Evolutionary conservation across 352 stramenopile genomes (phyloP), one percentile per base, ranked within the genome.

Genomic region (Globisporangium carolinianum): DNA sequence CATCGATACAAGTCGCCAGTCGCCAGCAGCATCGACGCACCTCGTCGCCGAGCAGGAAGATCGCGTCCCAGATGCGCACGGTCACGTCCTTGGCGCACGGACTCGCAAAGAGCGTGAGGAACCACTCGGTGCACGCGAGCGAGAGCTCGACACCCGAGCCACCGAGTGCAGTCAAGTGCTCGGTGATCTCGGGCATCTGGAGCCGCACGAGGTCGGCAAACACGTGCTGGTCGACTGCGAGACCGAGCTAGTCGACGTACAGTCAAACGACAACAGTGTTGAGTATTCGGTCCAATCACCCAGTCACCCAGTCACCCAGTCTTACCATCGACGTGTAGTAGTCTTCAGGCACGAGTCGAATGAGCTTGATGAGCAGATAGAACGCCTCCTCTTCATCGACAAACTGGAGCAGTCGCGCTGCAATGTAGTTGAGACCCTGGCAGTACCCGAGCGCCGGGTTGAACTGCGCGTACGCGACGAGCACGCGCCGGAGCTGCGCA

Each of bases 401-500:
- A 59, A 76, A 83, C 50, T 79, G 77, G 11, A 96, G 65, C 37
- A 89, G 68, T 46, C 83, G 71, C 15, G 82, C 76, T 17, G 87
- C 86, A 54, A 96, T 91, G 60, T 92, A 94, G 69, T 96, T 96
- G 47, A 96, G 54, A 4, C 87, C 87, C 56, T 96, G 87, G 56
- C 86, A 95, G 65, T 96, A 96, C 3, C 85, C 86, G 4, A 95
- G 64, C 55, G 70, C 75, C 12, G 82, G 79, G 61, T 95, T 94
- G 64, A 86, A 86, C 12, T 77, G 78, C 6, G 84, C 85, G 52
- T 95, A 95, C 9, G 87, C 86, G 14, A 95, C 75, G n/a, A 96
- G 69, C 47, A 96, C 71, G 9, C 79, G 73, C 1, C 83, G 80
- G 70, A 96, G 82, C 70, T 85, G 85, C 14, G 69, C 61, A 7